Evolutionary conservation across 805 yeast species (phyloP).

Genomic region (Saitoella complicata): DNA sequence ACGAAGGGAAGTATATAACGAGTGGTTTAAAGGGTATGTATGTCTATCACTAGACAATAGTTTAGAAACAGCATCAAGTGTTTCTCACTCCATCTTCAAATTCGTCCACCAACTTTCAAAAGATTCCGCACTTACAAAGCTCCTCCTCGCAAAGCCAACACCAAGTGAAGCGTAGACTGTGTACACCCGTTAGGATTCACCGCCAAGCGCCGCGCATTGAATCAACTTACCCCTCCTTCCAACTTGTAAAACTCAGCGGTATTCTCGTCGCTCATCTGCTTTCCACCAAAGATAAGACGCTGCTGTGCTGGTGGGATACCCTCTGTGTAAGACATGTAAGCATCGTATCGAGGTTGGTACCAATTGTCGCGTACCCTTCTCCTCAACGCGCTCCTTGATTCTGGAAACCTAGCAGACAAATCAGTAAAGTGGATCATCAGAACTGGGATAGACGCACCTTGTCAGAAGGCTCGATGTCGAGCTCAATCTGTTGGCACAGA

Average conservation of each 20-base stretch:
- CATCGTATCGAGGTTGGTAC: too few relatives aligned
- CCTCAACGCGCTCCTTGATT: constrained; percentile 84
- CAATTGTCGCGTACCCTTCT: constrained; percentile 26
- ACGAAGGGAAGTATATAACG: too few relatives aligned
- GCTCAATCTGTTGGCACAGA: constrained; percentile 32
- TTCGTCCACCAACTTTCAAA: too few relatives aligned
- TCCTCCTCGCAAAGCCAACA: constrained; percentile 87
- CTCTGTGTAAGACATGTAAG: constrained; percentile 25
- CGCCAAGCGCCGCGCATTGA: too few relatives aligned
- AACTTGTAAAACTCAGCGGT: constrained; percentile 61
- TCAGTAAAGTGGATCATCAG: neutral
- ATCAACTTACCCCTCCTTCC: constrained; percentile 45
- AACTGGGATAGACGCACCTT: constrained; percentile 27
- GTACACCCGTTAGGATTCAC: too few relatives aligned
- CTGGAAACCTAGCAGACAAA: constrained; percentile 32
- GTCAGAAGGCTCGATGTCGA: constrained; percentile 56
- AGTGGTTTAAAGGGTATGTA: too few relatives aligned
- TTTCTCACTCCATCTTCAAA: too few relatives aligned
- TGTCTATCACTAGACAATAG: too few relatives aligned
- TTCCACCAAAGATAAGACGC: constrained; percentile 75
- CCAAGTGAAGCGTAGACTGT: constrained; percentile 63
- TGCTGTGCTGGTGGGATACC: constrained; percentile 97
- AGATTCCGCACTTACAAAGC: too few relatives aligned
- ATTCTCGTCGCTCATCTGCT: constrained; percentile 71
- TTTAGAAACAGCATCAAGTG: too few relatives aligned